Percentiles rank a stretch among this genome's conserved stretches.
phyloP scores from a whole-genome alignment of 345 rosid species.

The Laguncularia racemosa region DNA sequence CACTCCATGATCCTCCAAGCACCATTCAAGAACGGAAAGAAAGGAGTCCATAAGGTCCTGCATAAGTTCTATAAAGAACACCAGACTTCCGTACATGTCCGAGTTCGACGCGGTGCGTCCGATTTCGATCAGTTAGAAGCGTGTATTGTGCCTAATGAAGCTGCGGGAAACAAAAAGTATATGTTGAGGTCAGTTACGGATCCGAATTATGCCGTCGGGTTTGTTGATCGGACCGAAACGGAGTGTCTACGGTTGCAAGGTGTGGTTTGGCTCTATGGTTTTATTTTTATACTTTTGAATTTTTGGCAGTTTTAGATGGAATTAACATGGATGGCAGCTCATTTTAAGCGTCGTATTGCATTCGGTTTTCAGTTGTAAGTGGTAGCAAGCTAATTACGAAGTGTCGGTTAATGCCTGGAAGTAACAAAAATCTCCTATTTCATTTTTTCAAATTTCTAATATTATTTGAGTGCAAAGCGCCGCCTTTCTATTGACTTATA shows the following conservation, averaged over 20 bases:
- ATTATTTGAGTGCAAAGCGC: too few relatives aligned
- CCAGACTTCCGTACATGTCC: slow-evolving; percentile 63
- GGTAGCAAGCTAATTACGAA: too few relatives aligned
- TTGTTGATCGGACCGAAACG: slow-evolving; percentile 65
- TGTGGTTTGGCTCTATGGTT: slow-evolving; percentile 17
- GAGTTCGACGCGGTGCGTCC: slow-evolving; percentile 56
- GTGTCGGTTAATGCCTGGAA: too few relatives aligned
- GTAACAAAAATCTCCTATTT: too few relatives aligned
- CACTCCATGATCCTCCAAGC: slow-evolving; percentile 20
- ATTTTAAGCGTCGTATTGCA: too few relatives aligned
- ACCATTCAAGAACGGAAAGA: slow-evolving; percentile 77
- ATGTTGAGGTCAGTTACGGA: slow-evolving; percentile 72
- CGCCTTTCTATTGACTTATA: too few relatives aligned
- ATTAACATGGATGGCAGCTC: too few relatives aligned
- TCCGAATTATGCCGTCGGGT: slow-evolving; percentile 77
- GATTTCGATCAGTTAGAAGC: slow-evolving; percentile 67
- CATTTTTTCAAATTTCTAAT: too few relatives aligned
- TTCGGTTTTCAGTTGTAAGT: too few relatives aligned
- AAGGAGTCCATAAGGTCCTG: slow-evolving; percentile 74
- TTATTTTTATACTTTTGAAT: slow-evolving; percentile 5
- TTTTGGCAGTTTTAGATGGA: background rate
- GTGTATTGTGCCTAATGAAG: slow-evolving; percentile 74
- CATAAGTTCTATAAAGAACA: slow-evolving; percentile 52
- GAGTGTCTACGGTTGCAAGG: slow-evolving; percentile 83
- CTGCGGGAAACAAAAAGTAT: slow-evolving; percentile 55